Percentiles rank a stretch among this genome's conserved stretches.
These are phyloP conservation scores for Drosera spatulata DNA, from an alignment of 179 eudicot species.

Conservation along the genomic window DNA sequence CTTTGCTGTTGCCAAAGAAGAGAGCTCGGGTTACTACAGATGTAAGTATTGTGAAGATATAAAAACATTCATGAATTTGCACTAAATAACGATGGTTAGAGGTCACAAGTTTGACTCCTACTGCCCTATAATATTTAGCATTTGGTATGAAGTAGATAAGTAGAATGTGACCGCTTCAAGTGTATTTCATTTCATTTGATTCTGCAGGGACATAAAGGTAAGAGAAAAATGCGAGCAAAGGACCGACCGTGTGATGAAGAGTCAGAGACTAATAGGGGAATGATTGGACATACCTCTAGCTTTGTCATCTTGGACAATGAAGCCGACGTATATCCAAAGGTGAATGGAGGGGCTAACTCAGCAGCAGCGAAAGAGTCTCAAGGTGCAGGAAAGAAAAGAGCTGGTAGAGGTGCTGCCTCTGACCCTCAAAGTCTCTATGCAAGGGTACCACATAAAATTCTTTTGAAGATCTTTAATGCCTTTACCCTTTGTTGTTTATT, in stretches of 20 bases:
- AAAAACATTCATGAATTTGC: no score
- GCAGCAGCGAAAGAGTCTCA: constrained; percentile 12
- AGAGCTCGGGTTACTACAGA: constrained; percentile 28
- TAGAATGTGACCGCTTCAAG: no score
- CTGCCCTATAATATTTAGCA: no score
- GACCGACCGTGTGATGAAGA: constrained; percentile 17
- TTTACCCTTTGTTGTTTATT: not conserved
- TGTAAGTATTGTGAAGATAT: constrained; percentile 23
- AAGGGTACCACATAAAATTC: constrained; percentile 36
- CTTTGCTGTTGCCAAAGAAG: constrained; percentile 24
- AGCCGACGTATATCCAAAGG: constrained; percentile 30
- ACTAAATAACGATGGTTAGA: no score
- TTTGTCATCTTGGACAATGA: constrained; percentile 36
- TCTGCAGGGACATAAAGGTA: constrained; percentile 34
- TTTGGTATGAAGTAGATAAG: no score
- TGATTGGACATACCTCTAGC: constrained; percentile 17
- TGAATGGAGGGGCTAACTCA: constrained; percentile 15
- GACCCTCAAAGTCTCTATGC: constrained; percentile 98
- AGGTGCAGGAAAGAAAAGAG: constrained; percentile 50
- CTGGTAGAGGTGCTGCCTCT: constrained; percentile 69
- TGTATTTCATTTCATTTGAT: no score
- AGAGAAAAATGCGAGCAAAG: constrained; percentile 16
- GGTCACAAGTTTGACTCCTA: no score
- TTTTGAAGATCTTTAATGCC: not conserved
- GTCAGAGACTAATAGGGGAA: constrained; percentile 7